phyloP scores from a whole-genome alignment of 768 basidiomycete genomes.

The Mycena kentingensis region DNA sequence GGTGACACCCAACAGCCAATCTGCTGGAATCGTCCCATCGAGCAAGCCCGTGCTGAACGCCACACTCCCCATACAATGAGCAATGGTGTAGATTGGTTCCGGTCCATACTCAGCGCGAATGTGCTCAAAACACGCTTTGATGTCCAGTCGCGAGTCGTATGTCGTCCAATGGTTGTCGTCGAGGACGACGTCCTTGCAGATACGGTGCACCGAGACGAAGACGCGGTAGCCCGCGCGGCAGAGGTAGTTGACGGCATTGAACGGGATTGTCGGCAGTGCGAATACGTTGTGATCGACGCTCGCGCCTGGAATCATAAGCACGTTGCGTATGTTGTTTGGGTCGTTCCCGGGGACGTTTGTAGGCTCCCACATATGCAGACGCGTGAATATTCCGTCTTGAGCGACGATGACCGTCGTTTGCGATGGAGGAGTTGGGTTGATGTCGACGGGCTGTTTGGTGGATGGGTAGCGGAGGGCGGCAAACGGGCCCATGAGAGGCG shows the following conservation, averaged over 20 bases:
- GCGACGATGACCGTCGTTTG: constrained; percentile 8
- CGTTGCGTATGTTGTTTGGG: constrained; percentile 2
- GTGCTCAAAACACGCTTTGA: constrained; percentile 17
- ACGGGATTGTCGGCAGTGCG: constrained; percentile 19
- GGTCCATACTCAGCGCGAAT: constrained; percentile 5
- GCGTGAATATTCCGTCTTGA: constrained; percentile 14
- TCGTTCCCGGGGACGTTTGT: background rate
- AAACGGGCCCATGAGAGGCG: constrained; percentile 15
- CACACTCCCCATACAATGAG: background rate
- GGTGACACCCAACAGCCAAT: constrained; percentile 18
- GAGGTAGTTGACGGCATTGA: constrained; percentile 24
- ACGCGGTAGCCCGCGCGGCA: constrained; percentile 13
- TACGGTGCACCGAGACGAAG: constrained; percentile 10
- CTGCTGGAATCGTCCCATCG: constrained; percentile 18
- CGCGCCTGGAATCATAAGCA: constrained; percentile 24
- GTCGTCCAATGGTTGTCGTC: constrained; percentile 15
- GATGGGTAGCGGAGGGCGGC: constrained; percentile 9
- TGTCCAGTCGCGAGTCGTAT: constrained; percentile 20
- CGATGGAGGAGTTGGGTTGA: constrained; percentile 4
- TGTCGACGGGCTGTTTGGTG: constrained; percentile 7
- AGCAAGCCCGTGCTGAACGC: constrained; percentile 8
- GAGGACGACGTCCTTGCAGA: constrained; percentile 6
- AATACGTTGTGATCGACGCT: constrained; percentile 24
- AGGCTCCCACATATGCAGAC: constrained; percentile 17
- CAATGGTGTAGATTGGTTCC: background rate